Evolutionary conservation across 768 basidiomycete genomes (phyloP), one percentile per base, ranked within the genome.

Genomic region (Lactarius evosmus): DNA sequence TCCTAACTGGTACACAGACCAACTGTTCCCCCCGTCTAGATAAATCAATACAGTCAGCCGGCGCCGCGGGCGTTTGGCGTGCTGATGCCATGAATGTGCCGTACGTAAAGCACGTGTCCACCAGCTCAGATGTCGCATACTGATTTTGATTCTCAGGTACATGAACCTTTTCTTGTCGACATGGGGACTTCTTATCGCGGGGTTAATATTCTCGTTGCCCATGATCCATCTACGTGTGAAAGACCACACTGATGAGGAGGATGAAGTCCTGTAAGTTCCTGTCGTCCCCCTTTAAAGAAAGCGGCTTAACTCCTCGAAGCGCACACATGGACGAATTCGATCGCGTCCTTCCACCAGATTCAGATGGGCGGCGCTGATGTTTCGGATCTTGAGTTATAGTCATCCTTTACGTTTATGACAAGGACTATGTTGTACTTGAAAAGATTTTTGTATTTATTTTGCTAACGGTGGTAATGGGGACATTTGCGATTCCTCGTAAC

Each of bases 1-100:
- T 46, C 19, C n/a, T 7, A 40, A 1, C 27, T 22, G 7, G 27
- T 9, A 44, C 32, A 12, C 22, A 5, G 59, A 4, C 41, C 16
- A 22, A 54, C 49, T 17, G 19, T 29, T 30, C n/a, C 61, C 66
- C 30, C 59, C 61, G 82, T 52, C 36, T 22, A 76, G 88, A 89
- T 67, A 89, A 92, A 71, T 86, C 85, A 2, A 76, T 91, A 49
- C 89, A 91, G 71, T 89, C 87, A 14, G 88, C 88, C 8, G 90
- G 86, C 64, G 89, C 83, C 25, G 89, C 87, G 2, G 88, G 84
- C 44, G 75, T 82, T 17, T 92, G 89, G 88, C 80, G 85, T 50
- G 85, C 83, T 11, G 90, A 92, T 74, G 88, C 79, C 4, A 77
- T 83, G 19, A 72, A 74, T 40, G 69, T 79, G 27, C 87, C 90